A percentile compares a stretch with the other conserved stretches of the same genome.
Conservation (phyloP, 176 grass and related monocot genomes). For the Phoenix roebelenii region DNA sequence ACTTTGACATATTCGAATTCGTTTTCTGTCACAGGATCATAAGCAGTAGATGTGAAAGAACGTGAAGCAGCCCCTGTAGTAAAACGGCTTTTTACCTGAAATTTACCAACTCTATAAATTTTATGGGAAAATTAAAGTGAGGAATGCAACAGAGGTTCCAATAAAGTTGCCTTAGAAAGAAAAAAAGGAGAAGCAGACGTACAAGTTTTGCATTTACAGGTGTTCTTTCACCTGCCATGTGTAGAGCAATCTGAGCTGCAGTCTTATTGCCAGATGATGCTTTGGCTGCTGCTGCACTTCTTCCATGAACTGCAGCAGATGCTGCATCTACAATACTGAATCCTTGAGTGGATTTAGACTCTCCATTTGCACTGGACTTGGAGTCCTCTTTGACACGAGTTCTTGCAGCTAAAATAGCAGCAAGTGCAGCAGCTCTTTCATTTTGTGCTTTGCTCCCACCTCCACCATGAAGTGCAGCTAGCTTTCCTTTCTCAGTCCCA, state of each 20-base stretch:
- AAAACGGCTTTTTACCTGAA: conserved; percentile 89
- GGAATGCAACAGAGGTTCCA: too few relatives aligned
- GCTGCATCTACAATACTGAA: conserved; percentile 99
- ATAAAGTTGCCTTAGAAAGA: not conserved
- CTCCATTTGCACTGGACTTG: conserved; percentile 40
- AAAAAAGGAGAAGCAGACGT: conserved; percentile 16
- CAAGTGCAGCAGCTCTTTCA: conserved; percentile 79
- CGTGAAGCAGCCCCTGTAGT: conserved; percentile 88
- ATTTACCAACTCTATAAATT: conserved; percentile 2
- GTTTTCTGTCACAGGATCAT: conserved; percentile 87
- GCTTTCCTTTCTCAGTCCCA: conserved; percentile 86
- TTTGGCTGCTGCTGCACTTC: conserved; percentile 86
- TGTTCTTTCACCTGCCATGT: conserved; percentile 64
- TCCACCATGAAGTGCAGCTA: conserved; percentile 72
- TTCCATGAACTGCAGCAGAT: conserved; percentile 89
- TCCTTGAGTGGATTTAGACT: conserved; percentile 40
- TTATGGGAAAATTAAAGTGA: too few relatives aligned
- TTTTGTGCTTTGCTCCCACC: conserved; percentile 91
- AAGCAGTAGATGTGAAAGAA: conserved; percentile 91
- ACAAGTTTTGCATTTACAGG: conserved; percentile 95
- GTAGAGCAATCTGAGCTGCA: conserved; percentile 84
- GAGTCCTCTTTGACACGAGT: conserved; percentile 44
- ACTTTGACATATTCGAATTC: conserved; percentile 85
- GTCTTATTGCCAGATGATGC: conserved; percentile 75
- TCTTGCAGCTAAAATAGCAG: conserved; percentile 47